Evolutionary conservation across 202 grass and related monocot genomes (phyloP), one percentile per base, ranked within the genome.

Genomic region (Carex sylvatica): DNA sequence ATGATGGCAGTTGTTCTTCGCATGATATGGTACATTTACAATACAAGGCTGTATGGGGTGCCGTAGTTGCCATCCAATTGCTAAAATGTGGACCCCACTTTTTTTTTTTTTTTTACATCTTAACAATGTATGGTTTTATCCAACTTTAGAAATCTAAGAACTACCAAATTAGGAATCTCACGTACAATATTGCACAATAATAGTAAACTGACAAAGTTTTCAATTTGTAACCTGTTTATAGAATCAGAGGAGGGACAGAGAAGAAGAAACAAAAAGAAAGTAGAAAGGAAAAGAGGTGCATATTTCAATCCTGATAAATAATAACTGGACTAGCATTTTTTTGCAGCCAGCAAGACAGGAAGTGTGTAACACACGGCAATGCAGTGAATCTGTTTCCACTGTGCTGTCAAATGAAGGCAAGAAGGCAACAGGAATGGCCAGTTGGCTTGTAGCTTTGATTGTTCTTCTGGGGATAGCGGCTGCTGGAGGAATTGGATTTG

Each of bases 261-360:
- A 63, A 9, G 6, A 28, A 30, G 6, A 20, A 66, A 46, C 42
- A 46, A 54, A 51, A 8, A 18, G 11, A 28, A 26, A 24, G 33
- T 1, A 44, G 13, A 19, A 68, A 20, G 40, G 20, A 44, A 74
- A 55, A 56, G 4, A 23, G 55, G 24, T 76, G 72, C 26, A 56
- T 33, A 31, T 6, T 76, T 33, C 55, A 18, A n/a, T 76, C 72
- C 13, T 47, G 22, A 56, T 31, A 75, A 26, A 54, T 79, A 6
- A 58, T 70, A 62, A 36, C 80, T 87, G 20, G 15, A 75, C 76
- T 72, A 12, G 58, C 74, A 0, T 64, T 16, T 73, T 67, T 33
- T 85, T 70, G 56, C 80, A 96, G 93, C 93, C 93, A 59, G 23
- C 74, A 73, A 91, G 85, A 79, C 83, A 96, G 80, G 90, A 96